Evolutionary conservation across 495 filamentous ascomycete genomes (phyloP), one percentile per base, ranked within the genome.

Genomic region (Aspergillus egyptiacus): DNA sequence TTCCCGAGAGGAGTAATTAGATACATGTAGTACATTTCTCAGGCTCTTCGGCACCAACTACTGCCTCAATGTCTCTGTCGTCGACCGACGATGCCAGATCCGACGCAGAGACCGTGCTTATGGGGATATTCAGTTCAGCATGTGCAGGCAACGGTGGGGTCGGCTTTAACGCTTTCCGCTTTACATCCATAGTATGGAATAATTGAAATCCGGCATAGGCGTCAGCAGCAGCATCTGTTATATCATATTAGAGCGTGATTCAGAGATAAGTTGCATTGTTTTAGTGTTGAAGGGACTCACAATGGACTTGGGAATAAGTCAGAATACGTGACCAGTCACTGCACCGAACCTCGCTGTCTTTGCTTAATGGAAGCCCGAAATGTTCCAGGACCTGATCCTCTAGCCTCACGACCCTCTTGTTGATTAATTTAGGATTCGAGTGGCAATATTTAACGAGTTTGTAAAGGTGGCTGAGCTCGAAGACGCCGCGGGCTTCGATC

Each of bases 401-500:
- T 9, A 96, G 66, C 4, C 76, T 72, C 20, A 93, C 83, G 11
- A 81, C 65, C 46, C 59, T 74, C 53, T 80, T 87, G 53, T 86
- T 86, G 53, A 91, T 75, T 30, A 75, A 56, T 14, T 68, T 60
- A 9, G 70, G 68, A 43, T 78, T 66, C 13, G 68, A 73, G 20
- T 59, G 61, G 5, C 71, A 80, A 54, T 77, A 82, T 40, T 81
- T 83, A 44, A 95, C 72, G 20, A 95, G 64, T 57, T 80, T 88
- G 66, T 86, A 81, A 7, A 95, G 62, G 60, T 93, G 83, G 53
- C 84, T 89, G 6, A 96, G 75, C 58, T 96, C 90, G 34, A 91
- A 81, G 15, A 85, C 70, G 2, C 86, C 83, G 24, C 67, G 74
- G 0, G 81, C 68, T 13, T 85, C 57, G 43, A 95, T 72, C 0